Evolutionary conservation across 2,329 filamentous ascomycete species (phyloP).

Genomic region (Chrysoporthe puriensis): DNA sequence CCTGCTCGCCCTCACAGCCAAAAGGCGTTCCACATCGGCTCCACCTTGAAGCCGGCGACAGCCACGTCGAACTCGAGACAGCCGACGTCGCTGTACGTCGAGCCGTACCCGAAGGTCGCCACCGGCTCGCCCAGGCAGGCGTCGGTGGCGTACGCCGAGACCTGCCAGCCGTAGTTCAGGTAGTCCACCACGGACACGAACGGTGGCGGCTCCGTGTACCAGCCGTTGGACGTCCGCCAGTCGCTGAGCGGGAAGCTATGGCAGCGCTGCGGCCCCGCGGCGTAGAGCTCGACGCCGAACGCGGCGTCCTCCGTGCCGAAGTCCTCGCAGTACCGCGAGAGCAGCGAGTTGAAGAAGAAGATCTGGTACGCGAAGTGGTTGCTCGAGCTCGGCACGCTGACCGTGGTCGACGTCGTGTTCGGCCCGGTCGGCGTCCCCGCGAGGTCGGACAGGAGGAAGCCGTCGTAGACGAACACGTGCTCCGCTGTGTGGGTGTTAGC

Average conservation of each 20-base stretch:
- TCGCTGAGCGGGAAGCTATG: slow-evolving; percentile 3
- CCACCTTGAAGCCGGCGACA: not conserved
- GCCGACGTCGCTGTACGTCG: slow-evolving; percentile 2
- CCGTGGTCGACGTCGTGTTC: not conserved
- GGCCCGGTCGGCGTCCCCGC: not conserved
- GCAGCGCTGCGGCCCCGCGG: slow-evolving; percentile 5
- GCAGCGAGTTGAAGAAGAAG: not conserved
- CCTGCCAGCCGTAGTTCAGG: slow-evolving; percentile 14
- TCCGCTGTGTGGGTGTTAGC: not conserved
- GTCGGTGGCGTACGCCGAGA: slow-evolving; percentile 6
- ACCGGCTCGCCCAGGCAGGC: not conserved
- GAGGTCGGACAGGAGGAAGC: slow-evolving; percentile 11
- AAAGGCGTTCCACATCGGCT: slow-evolving; percentile 15
- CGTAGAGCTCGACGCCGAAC: slow-evolving; percentile 7
- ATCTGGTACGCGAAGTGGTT: slow-evolving; percentile 12
- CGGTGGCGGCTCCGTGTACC: slow-evolving; percentile 9
- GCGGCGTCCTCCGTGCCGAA: slow-evolving; percentile 5
- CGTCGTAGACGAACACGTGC: slow-evolving; percentile 5
- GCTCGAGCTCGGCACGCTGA: not conserved
- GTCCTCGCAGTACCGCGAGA: not conserved
- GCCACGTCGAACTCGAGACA: slow-evolving; percentile 1
- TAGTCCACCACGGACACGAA: slow-evolving; percentile 10
- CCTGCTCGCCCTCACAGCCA: not conserved
- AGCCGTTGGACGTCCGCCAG: slow-evolving; percentile 5
- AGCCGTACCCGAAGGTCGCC: not conserved